Evolutionary conservation across 345 rosid species (phyloP).

Genomic region (Aegle marmelos): DNA sequence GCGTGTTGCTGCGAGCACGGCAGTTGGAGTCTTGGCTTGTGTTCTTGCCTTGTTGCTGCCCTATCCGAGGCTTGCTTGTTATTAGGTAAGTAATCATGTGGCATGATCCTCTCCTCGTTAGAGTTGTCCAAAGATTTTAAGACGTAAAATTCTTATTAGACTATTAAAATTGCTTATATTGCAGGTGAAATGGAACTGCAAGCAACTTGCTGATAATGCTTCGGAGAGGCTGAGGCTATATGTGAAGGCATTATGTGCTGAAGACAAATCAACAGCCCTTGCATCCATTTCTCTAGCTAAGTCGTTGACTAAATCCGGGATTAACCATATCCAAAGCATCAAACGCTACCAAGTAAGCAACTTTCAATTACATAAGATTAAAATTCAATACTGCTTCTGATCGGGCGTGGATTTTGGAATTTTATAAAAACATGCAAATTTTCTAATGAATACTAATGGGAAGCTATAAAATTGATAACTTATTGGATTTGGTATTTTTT

Average conservation of each 20-base stretch:
- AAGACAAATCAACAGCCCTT: slow-evolving; percentile 43
- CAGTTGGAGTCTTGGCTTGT: slow-evolving; percentile 67
- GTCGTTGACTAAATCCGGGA: slow-evolving; percentile 33
- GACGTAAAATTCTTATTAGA: no score
- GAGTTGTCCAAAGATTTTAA: background rate
- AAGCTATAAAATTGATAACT: no score
- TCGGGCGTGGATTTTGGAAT: no score
- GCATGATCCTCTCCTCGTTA: background rate
- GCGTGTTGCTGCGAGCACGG: slow-evolving; percentile 74
- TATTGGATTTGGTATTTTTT: no score
- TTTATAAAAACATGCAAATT: no score
- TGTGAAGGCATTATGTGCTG: slow-evolving; percentile 55
- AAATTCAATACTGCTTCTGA: no score
- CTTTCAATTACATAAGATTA: no score
- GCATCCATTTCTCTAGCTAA: slow-evolving; percentile 59
- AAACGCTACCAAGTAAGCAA: slow-evolving; percentile 55
- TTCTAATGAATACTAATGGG: no score
- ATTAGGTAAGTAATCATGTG: slow-evolving; percentile 39
- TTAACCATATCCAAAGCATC: slow-evolving; percentile 49
- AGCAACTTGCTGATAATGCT: slow-evolving; percentile 45
- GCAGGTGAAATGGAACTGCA: slow-evolving; percentile 60
- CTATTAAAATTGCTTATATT: background rate
- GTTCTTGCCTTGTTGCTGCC: slow-evolving; percentile 65
- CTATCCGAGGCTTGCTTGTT: slow-evolving; percentile 64
- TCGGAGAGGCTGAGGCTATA: slow-evolving; percentile 60